Percentiles rank a stretch among this genome's conserved stretches.
Conservation (phyloP, 176 grass and related monocot species). For the Leersia perrieri region DNA sequence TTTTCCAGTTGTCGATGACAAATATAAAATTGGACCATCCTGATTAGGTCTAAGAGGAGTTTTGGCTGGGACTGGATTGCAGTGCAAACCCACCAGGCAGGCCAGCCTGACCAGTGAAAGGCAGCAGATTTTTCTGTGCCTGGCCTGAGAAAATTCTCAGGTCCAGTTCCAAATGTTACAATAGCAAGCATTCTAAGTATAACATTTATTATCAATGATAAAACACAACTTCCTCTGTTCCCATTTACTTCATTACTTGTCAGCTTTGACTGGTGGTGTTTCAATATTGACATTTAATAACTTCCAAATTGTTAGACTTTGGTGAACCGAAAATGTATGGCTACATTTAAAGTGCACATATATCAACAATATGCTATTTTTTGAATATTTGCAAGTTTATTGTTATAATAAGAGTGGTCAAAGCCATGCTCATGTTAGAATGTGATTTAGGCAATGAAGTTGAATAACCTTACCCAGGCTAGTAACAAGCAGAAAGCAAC, state of each 20-base stretch:
- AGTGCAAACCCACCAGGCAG: neutral
- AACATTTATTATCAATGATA: neutral
- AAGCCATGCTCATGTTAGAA: neutral
- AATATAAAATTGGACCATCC: neutral
- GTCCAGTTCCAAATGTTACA: neutral
- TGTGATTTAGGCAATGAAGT: conserved; percentile 4
- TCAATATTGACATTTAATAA: too few relatives aligned
- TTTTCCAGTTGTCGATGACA: neutral
- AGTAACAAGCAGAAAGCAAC: conserved; percentile 94
- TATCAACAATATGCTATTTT: too few relatives aligned
- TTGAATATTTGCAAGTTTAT: neutral
- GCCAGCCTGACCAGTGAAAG: neutral
- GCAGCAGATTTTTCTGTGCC: too few relatives aligned
- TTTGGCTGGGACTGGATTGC: neutral
- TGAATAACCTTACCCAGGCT: conserved; percentile 78
- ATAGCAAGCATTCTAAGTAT: neutral
- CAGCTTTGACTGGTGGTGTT: too few relatives aligned
- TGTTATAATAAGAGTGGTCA: neutral
- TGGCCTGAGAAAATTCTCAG: too few relatives aligned
- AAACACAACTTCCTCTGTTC: neutral
- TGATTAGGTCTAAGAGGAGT: neutral
- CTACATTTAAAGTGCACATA: too few relatives aligned
- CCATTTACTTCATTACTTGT: too few relatives aligned
- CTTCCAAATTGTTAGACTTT: too few relatives aligned
- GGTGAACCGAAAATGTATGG: too few relatives aligned